Evolutionary conservation across 2,329 filamentous ascomycete species (phyloP), one percentile per base, ranked within the genome.

Genomic region (Pseudocercospora macadamiae): DNA sequence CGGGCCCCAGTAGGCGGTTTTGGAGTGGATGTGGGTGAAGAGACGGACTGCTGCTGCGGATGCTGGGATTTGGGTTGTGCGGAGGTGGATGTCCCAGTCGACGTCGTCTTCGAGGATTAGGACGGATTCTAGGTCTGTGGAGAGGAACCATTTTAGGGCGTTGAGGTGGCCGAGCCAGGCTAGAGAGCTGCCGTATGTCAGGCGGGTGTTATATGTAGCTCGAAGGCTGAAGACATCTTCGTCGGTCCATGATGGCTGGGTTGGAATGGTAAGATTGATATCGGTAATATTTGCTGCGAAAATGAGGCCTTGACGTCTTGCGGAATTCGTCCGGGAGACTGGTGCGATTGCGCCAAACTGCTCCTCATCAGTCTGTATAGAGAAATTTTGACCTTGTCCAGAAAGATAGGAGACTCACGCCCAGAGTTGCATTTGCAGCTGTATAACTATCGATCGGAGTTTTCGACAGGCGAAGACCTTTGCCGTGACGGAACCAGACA

Each of bases 51-150:
- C 76, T 36, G 70, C 73, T 51, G 76, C 75, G 7, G 76, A 74
- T 5, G 74, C 69, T 4, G 76, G 76, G 10, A 77, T 69, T 59
- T 79, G 76, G n/a, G 69, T 57, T 56, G 73, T 77, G 54, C 76
- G 75, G 12, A 79, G 70, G 51, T 73, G 76, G 36, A 79, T 74
- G 61, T 78, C 76, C 74, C 75, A 79, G 60, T 79, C 76, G 26
- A 78, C 76, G 57, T 79, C 77, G 65, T 79, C 77, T 69, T 79
- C 77, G 39, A 79, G 70, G 21, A 79, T 75, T 26, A 79, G 70
- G 2, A 73, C 75, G 1, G 76, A 77, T 57, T 77, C 75, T 7
- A 74, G 70, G 37, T 71, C 72, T 44, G 74, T 77, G 25, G 37
- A 67, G n/a, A 79, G 68, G 64, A 79, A 79, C 72, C 69, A 73